These are phyloP conservation scores for Torulaspora franciscae DNA, from an alignment of 805 yeast genomes.

Conservation along the genomic window DNA sequence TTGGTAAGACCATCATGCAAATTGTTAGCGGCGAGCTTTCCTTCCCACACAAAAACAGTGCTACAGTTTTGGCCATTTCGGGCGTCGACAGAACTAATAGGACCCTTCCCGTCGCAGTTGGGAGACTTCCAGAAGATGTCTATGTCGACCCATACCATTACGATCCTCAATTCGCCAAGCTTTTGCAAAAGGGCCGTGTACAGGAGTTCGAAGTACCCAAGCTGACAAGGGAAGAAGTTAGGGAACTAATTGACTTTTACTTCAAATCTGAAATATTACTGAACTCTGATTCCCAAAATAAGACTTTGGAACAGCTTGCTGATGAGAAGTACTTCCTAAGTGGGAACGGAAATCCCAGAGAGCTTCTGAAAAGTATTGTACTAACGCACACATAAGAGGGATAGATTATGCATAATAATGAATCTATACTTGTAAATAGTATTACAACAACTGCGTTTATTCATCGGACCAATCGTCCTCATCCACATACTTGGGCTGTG, in stretches of 20 bases:
- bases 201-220: constrained; percentile 41
- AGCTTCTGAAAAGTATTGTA: constrained; percentile 39
- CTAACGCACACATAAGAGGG: constrained; percentile 17
- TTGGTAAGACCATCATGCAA: constrained; percentile 53
- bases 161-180: constrained; percentile 52
- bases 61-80: constrained; percentile 58
- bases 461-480: constrained; percentile 36
- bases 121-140: constrained; percentile 48
- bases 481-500: constrained; percentile 31
- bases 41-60: constrained; percentile 51
- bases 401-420: constrained; percentile 3
- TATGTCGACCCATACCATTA: constrained; percentile 48
- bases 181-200: constrained; percentile 38
- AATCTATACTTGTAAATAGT: constrained; percentile 15
- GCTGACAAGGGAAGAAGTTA: constrained; percentile 44
- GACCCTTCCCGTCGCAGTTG: constrained; percentile 59
- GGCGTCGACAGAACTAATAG: constrained; percentile 47
- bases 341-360: constrained; percentile 65
- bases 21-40: constrained; percentile 48
- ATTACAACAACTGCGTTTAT: constrained; percentile 1
- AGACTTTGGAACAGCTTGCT: constrained; percentile 37
- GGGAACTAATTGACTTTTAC: constrained; percentile 40
- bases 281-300: constrained; percentile 32
- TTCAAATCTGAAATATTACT: constrained; percentile 40
- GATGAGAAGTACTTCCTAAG: constrained; percentile 49